Base-by-base conservation (phyloP, 129 eudicot genomes). In the Chrysanthemum seticuspe region DNA sequence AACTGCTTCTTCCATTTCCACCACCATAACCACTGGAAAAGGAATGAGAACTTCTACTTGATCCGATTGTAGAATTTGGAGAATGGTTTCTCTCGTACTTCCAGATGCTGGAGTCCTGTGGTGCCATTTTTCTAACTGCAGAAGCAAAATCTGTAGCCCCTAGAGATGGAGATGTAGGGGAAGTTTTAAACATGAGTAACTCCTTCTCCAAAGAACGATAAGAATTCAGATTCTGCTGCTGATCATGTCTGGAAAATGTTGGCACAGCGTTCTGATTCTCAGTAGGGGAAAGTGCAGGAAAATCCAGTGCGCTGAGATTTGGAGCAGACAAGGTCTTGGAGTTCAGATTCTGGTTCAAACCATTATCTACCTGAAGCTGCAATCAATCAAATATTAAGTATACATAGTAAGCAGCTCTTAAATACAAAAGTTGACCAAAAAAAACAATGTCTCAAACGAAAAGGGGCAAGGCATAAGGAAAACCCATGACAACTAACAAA, bases 61-160 rank as follows among this genome's bases (percentile, higher is more conserved):
- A 87, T 59, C 97, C 95, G 73, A 83, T 66, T 27, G 83, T 81
- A 7, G 83, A 72, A 76, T 76, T 82, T 34, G 86, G 70, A 74
- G 83, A 77, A 69, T 74, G 85, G 65, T 75, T 87, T 63, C 87
- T 79, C 13, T 87, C 87, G 68, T 81, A 87, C 76, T 90, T 90
- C 91, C 95, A 87, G 10, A 81, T 74, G 58, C 83, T 73, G 5
- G 91, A 77, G 36, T 87, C 89, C 50, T 87, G 91, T 65, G 97
- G 69, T 7, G 91, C 83, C 87, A 83, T 72, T 63, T 90, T 90
- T 48, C 97, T 82, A 56, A 90, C 95, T 58, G 97, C 87, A n/a
- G 97, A 85, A 76, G 95, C 91, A 85, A 90, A 90, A 83, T 91
- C 95, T 68, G 69, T 76, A 15, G 91, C 78, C 14, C 95, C 88